Evolutionary conservation across 164 flowering plant species (phyloP), one percentile per base, ranked within the genome.

Genomic region (Nelumbo lutea): DNA sequence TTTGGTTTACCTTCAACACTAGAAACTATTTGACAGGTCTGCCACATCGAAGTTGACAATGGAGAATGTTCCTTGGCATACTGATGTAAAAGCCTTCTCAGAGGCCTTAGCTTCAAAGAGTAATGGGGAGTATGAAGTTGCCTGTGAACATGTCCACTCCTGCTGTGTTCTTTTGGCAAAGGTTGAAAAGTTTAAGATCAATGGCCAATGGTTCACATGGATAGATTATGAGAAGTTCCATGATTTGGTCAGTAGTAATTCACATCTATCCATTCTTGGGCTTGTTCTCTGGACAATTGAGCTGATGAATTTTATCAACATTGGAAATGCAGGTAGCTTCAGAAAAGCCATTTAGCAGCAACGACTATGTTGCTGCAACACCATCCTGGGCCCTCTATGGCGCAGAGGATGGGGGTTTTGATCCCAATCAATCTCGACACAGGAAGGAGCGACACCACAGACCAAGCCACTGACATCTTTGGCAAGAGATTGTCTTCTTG

Each of bases 61-160:
- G 99, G 96, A 96, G 80, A 96, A 96, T 78, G 99, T 96, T 46
- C 99, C 99, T 1, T 96, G 98, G 98, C 99, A 91, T 76, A 2
- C 91, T 72, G 99, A 96, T 68, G 98, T 93, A 42, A 93, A 88
- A 78, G 89, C 83, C 67, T 96, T 96, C 63, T 96, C 99, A 1
- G 98, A 91, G 78, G 93, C 97, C 61, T 74, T 96, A 42, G 87
- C 97, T 73, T 39, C 63, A 46, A 91, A 84, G 72, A 91, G 97
- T 73, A 73, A 84, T 42, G 97, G 97, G 45, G 87, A 80, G 65
- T 96, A 96, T 78, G 96, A 93, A 78, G 90, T 96, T 74, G 99
- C 99, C 11, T 96, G 99, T 69, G 99, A 93, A 79, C 99, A 96
- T 65, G 91, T 74, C 39, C 99, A 93, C 71, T 96, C 99, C 5